These are phyloP conservation scores for Quercus mongolica DNA, from an alignment of 306 rosid species.

Conservation along the genomic window DNA sequence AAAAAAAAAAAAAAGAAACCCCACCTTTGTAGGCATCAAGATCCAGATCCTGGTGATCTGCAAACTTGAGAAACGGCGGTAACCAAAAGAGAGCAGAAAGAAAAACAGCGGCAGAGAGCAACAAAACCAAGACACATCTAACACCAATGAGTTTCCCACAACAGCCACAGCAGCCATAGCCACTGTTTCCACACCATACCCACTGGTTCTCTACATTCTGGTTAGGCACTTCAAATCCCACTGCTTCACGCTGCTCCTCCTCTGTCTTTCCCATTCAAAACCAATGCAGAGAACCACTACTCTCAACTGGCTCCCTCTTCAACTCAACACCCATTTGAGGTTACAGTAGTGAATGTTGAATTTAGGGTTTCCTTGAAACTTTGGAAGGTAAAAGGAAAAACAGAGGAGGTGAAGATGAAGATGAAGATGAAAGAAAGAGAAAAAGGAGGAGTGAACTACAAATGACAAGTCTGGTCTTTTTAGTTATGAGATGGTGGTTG, in stretches of 20 bases:
- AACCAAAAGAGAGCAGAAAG: conserved; percentile 86
- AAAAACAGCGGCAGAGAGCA: conserved; percentile 59
- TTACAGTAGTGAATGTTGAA: not conserved
- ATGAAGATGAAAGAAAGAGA: not conserved
- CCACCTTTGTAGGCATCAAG: conserved; percentile 64
- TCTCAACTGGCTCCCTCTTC: conserved; percentile 25
- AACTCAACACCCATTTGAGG: conserved; percentile 39
- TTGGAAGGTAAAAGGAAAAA: too few relatives aligned
- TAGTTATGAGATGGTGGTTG: conserved; percentile 26
- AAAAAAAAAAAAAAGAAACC: not conserved
- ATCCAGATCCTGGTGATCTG: conserved; percentile 58
- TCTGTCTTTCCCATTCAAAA: conserved; percentile 71
- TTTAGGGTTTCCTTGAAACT: too few relatives aligned
- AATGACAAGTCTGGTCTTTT: conserved; percentile 23
- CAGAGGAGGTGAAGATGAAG: too few relatives aligned
- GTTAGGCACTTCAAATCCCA: conserved; percentile 27
- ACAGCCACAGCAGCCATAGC: conserved; percentile 32
- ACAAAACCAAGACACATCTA: conserved; percentile 65
- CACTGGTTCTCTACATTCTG: conserved; percentile 43
- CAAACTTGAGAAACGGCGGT: conserved; percentile 61
- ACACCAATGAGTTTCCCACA: conserved; percentile 50
- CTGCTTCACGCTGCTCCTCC: conserved; percentile 46
- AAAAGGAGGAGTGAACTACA: conserved; percentile 29
- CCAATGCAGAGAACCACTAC: not conserved
- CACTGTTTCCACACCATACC: conserved; percentile 6